Evolutionary conservation across 179 eudicot genomes (phyloP), one percentile per base, ranked within the genome.

Genomic region (Drosera spatulata): DNA sequence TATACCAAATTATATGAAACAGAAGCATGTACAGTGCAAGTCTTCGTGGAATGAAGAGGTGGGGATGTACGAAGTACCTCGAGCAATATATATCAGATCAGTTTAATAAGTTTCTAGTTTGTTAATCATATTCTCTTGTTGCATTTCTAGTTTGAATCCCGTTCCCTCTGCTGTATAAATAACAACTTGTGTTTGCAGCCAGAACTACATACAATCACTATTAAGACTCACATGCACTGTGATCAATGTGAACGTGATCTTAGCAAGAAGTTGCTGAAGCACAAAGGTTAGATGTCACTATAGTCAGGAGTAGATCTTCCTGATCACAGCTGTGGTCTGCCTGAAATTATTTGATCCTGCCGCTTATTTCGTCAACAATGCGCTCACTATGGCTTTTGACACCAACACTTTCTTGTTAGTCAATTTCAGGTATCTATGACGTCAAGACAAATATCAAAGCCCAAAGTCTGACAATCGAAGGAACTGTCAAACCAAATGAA

Each of bases 391-490:
- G 8, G 10, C 49, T 45, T 45, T 45, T 45, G 49, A 45, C 10
- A 10, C 49, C 10, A 45, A 45, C 49, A 45, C 7, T 45, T 45
- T 45, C 49, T 45, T 45, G 49, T 45, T 2, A 45, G 2, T 45
- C 49, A 45, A 7, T 50, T 50, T 12, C 75, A 91, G 97, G 85
- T 10, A 83, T 88, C 58, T 82, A 85, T 61, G 70, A 74, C 53
- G 94, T 85, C 12, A 85, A 78, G 65, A 79, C 82, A 2, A 86
- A 91, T 64, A 71, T 69, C 54, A 91, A 91, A 69, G 85, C 88
- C 41, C 94, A 91, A 41, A 87, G 78, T 0, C 62, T 87, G 3
- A 63, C 66, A 2, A 50, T 91, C 1, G 94, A 87, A 75, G 91
- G 96, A 50, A 73, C 64, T 22, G 33, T 22, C 33, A 22, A 85